Evolutionary conservation across 805 yeast species (phyloP).

Genomic region (Priceomyces fermenticarens): DNA sequence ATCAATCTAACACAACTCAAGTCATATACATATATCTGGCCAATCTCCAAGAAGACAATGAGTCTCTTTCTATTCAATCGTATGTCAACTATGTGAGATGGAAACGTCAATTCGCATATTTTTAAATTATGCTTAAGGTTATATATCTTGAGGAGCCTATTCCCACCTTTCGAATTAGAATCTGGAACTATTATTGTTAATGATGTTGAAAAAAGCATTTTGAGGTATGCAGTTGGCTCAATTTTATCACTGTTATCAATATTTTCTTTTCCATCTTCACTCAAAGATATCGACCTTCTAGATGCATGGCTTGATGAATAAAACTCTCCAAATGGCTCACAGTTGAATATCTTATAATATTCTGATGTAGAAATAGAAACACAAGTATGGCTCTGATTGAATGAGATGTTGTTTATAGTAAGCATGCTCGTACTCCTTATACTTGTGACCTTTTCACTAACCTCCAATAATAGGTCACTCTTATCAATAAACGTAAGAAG

Average conservation of each 20-base stretch:
- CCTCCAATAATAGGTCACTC: not conserved
- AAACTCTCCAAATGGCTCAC: slow-evolving; percentile 47
- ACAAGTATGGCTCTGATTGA: slow-evolving; percentile 43
- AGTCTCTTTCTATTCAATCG: slow-evolving; percentile 79
- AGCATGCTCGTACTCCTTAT: slow-evolving; percentile 10
- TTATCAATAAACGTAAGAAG: not conserved
- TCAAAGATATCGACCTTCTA: slow-evolving; percentile 11
- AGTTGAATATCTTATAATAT: slow-evolving; percentile 37
- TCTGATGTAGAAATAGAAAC: slow-evolving; percentile 32
- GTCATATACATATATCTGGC: slow-evolving; percentile 86
- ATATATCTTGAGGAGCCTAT: slow-evolving; percentile 34
- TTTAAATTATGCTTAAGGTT: slow-evolving; percentile 40
- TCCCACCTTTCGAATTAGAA: slow-evolving; percentile 16
- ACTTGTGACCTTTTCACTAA: not conserved
- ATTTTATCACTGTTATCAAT: slow-evolving; percentile 6
- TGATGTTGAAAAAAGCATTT: slow-evolving; percentile 41
- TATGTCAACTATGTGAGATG: slow-evolving; percentile 68
- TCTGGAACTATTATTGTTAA: slow-evolving; percentile 39
- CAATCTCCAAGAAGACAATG: slow-evolving; percentile 66
- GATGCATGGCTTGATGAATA: slow-evolving; percentile 20
- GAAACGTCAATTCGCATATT: slow-evolving; percentile 88
- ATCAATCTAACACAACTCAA: slow-evolving; percentile 83
- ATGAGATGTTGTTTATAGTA: slow-evolving; percentile 33
- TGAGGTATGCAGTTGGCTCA: slow-evolving; percentile 30
- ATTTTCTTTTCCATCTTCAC: slow-evolving; percentile 3